Conservation (phyloP, 768 basidiomycete species). For the Mycena pura region DNA sequence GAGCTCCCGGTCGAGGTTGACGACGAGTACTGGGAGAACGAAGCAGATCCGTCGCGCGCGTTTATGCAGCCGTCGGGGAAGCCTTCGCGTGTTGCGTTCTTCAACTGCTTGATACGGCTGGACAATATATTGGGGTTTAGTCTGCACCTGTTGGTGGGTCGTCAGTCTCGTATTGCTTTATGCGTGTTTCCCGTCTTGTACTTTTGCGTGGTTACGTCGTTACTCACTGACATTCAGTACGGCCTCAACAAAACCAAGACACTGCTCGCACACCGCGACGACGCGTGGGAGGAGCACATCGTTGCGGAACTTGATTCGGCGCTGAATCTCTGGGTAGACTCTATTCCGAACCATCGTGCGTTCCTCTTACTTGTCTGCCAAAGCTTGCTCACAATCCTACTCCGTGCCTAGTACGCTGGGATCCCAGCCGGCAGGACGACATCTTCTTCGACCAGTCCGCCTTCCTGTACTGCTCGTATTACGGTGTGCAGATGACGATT, state of each 20-base stretch:
- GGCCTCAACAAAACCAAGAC: conserved; percentile 45
- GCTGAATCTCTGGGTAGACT: conserved; percentile 52
- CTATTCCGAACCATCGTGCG: conserved; percentile 35
- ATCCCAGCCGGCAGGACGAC: conserved; percentile 45
- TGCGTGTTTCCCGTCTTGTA: no score
- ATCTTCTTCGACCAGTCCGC: conserved; percentile 47
- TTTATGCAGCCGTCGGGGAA: conserved; percentile 55
- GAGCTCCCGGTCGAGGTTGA: conserved; percentile 61
- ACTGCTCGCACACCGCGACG: conserved; percentile 36
- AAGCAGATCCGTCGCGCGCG: conserved; percentile 41
- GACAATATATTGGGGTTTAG: conserved; percentile 53
- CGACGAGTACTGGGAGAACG: conserved; percentile 57
- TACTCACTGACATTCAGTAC: no score
- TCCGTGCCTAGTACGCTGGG: conserved; percentile 44
- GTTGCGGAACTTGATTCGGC: conserved; percentile 42
- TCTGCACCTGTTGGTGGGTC: conserved; percentile 30
- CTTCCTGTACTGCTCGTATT: conserved; percentile 46
- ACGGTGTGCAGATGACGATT: conserved; percentile 51
- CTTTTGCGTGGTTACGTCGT: no score
- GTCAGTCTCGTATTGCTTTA: conserved; percentile 1
- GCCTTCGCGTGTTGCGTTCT: conserved; percentile 47
- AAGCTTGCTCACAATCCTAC: not conserved
- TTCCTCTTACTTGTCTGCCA: not conserved
- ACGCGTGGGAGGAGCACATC: conserved; percentile 44
- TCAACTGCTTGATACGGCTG: conserved; percentile 52